These are phyloP conservation scores for Pichia sp. DNA, from an alignment of 1,139 yeast genomes.

Conservation along the genomic window DNA sequence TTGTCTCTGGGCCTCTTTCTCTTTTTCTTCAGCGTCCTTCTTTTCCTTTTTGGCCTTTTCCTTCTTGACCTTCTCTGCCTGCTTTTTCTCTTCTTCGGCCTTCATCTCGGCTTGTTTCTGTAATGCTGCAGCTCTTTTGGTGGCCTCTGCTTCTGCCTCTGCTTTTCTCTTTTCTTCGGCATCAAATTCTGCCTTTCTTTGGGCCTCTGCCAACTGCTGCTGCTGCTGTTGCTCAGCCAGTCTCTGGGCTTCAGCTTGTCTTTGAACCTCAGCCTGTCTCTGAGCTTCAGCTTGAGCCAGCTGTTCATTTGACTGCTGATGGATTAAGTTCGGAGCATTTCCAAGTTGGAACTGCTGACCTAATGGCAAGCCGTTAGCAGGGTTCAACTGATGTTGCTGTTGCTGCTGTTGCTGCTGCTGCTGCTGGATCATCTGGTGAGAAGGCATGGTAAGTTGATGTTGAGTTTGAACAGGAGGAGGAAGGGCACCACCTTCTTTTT, in stretches of 20 bases:
- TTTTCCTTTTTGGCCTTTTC: constrained; percentile 3
- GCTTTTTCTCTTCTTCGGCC: not conserved
- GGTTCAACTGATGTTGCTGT: constrained; percentile 24
- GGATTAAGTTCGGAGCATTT: constrained; percentile 14
- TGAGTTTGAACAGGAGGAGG: constrained; percentile 62
- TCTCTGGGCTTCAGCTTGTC: constrained; percentile 7
- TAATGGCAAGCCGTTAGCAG: constrained; percentile 23
- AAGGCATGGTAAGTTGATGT: constrained; percentile 33
- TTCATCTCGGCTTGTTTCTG: constrained; percentile 1
- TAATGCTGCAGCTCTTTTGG: not conserved
- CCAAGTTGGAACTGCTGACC: constrained; percentile 25
- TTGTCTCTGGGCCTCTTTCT: not conserved
- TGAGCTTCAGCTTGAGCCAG: constrained; percentile 3
- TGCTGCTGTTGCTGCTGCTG: constrained; percentile 30
- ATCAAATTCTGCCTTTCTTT: not conserved
- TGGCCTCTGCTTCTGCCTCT: not conserved
- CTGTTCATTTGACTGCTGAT: constrained; percentile 7
- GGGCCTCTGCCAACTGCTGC: constrained; percentile 1
- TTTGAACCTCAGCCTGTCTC: constrained; percentile 8
- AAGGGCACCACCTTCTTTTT: constrained; percentile 67
- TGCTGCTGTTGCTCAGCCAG: constrained; percentile 1
- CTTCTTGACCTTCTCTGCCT: constrained; percentile 2
- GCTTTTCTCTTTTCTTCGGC: constrained; percentile 2
- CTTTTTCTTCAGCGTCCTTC: not conserved
- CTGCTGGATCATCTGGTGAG: constrained; percentile 33